Evolutionary conservation across 805 yeast genomes (phyloP).

Genomic region (Ogataea degrootiae): DNA sequence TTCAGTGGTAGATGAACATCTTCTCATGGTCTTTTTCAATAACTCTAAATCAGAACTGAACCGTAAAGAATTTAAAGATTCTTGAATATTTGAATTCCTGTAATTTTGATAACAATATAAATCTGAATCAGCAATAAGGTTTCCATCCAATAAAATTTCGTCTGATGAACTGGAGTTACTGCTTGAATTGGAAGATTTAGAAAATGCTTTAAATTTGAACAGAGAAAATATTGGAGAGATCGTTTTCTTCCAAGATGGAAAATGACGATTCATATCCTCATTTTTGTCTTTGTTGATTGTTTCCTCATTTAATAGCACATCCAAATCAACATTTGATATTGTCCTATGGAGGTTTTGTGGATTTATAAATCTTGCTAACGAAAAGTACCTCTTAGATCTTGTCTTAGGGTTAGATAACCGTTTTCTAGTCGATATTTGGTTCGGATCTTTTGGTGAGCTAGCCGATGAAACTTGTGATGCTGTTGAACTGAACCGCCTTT

Average conservation of each 20-base stretch:
- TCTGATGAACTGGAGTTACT: not conserved
- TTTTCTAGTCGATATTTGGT: not conserved
- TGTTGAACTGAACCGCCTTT: too few species aligned
- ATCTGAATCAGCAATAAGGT: not conserved
- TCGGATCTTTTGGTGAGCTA: not conserved
- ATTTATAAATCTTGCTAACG: not conserved
- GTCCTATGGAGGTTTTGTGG: not conserved
- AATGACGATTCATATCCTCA: too few species aligned
- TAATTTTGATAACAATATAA: conserved; percentile 14
- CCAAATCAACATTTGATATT: not conserved
- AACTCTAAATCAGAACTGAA: conserved; percentile 9
- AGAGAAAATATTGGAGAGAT: too few species aligned
- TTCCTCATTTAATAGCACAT: not conserved
- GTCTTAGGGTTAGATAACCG: not conserved
- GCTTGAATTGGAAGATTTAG: too few species aligned
- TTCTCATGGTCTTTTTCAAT: conserved; percentile 11
- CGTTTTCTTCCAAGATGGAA: too few species aligned
- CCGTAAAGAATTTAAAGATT: conserved; percentile 9
- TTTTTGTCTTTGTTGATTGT: too few species aligned
- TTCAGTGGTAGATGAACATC: not conserved
- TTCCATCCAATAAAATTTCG: not conserved
- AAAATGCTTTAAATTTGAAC: too few species aligned
- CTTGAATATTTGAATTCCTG: conserved; percentile 10
- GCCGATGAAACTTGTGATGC: too few species aligned
- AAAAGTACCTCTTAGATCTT: not conserved